phyloP scores from a whole-genome alignment of 1,284 basidiomycete genomes.

The Irpex lacteus region DNA sequence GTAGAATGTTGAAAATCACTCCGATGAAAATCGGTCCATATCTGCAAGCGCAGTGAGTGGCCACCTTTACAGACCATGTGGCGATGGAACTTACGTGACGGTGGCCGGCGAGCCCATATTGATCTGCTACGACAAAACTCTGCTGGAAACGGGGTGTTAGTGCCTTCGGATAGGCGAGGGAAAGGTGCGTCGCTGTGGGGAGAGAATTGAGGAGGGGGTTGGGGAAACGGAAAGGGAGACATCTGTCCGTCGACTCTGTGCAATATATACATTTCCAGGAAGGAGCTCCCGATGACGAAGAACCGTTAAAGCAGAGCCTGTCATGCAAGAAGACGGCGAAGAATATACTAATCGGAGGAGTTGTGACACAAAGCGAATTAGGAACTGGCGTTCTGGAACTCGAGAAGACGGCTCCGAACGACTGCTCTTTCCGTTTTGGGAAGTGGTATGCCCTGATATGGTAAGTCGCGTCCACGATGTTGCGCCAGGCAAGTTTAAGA shows the following conservation, averaged over 20 bases:
- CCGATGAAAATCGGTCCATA: conserved; percentile 41
- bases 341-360: background rate
- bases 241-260: background rate
- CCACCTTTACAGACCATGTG: background rate
- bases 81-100: conserved; percentile 20
- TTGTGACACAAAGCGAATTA: background rate
- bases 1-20: conserved; percentile 36
- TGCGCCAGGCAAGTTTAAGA: background rate
- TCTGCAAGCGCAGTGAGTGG: conserved; percentile 16
- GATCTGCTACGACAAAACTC: background rate
- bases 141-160: no score
- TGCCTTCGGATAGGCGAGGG: background rate
- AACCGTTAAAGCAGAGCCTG: background rate
- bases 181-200: background rate
- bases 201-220: background rate
- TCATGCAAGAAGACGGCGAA: background rate
- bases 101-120: conserved; percentile 24
- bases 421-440: background rate
- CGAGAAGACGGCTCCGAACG: background rate
- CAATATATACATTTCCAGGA: no score
- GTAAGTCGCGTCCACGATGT: background rate
- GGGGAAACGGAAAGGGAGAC: background rate
- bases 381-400: background rate
- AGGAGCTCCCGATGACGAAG: no score
- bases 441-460: background rate